Evolutionary conservation across 2,329 filamentous ascomycete genomes (phyloP), one percentile per base, ranked within the genome.

Genomic region (Penicillium sp.): DNA sequence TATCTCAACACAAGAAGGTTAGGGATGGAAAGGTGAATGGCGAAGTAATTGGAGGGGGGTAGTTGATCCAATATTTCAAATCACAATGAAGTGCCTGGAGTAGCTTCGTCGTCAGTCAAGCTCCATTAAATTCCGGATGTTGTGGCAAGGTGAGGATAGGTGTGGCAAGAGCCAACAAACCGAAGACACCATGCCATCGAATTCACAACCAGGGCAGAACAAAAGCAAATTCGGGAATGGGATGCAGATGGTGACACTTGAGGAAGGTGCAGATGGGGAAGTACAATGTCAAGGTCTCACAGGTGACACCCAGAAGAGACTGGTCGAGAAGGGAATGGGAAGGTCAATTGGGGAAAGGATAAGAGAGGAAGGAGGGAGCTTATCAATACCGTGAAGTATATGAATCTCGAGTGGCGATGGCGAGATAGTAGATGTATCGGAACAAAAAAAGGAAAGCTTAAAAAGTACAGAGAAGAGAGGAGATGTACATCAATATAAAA

Each of bases 1-100:
- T 60, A 50, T 58, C 41, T 58, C 51, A 63, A 70, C 66, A 68
- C 66, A 70, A 64, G 61, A 51, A 60, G 57, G 53, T 47, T 39
- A 50, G 34, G 43, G 46, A 50, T 36, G 39, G 41, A 53, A 48
- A 27, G 38, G 5, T 23, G 23, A 23, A 23, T 39, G 6, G 35
- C 11, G 30, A n/a, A 14, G 4, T n/a, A 29, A 40, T 38, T 10
- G 35, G 53, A 52, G 19, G 41, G 51, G 27, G 16, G 51, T 27
- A 13, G 27, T 1, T 32, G 50, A 45, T 47, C 26, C 47, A 50
- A 47, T 36, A 18, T 39, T 51, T 50, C 43, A 51, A 23, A 26
- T 39, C 49, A 50, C 59, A 59, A 52, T 30, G 14, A 49, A 50
- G 41, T 44, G 51, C 34, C 59, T 59, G 45, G 29, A 38, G 27